Evolutionary conservation across 805 yeast genomes (phyloP).

Genomic region (Zygoascus biomembranicola): DNA sequence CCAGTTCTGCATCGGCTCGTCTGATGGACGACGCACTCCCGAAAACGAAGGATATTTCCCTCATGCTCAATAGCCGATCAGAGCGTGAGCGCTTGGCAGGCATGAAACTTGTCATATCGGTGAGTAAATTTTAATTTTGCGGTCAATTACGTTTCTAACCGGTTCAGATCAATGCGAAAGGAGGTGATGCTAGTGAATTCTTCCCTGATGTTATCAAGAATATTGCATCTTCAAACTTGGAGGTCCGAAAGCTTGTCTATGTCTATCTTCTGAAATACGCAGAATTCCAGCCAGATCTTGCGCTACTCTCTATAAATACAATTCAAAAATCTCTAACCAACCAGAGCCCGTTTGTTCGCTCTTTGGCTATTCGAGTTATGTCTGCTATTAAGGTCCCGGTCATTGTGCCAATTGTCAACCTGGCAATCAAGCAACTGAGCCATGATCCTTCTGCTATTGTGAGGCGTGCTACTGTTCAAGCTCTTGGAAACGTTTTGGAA

Average conservation of each 20-base stretch:
- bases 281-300: slow-evolving; percentile 79
- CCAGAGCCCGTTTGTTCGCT: slow-evolving; percentile 56
- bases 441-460: slow-evolving; percentile 72
- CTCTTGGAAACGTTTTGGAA: slow-evolving; percentile 51
- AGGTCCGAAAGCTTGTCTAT: slow-evolving; percentile 68
- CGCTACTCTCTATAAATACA: slow-evolving; percentile 81
- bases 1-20: slow-evolving; percentile 64
- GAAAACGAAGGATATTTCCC: slow-evolving; percentile 57
- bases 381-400: slow-evolving; percentile 79
- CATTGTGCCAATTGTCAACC: slow-evolving; percentile 65
- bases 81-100: slow-evolving; percentile 59
- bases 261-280: slow-evolving; percentile 69
- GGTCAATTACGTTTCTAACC: slow-evolving; percentile 1
- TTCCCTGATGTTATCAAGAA: slow-evolving; percentile 90
- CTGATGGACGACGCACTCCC: slow-evolving; percentile 53
- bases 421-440: slow-evolving; percentile 61
- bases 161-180: slow-evolving; percentile 23
- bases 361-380: slow-evolving; percentile 68
- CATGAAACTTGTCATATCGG: slow-evolving; percentile 41
- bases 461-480: slow-evolving; percentile 69
- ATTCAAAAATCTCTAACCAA: slow-evolving; percentile 78
- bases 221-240: slow-evolving; percentile 57
- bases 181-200: slow-evolving; percentile 37
- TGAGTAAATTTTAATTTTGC: slow-evolving; percentile 2
- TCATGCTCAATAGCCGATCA: slow-evolving; percentile 56